Conservation (phyloP, 306 rosid species). For the Fragaria vesca region DNA sequence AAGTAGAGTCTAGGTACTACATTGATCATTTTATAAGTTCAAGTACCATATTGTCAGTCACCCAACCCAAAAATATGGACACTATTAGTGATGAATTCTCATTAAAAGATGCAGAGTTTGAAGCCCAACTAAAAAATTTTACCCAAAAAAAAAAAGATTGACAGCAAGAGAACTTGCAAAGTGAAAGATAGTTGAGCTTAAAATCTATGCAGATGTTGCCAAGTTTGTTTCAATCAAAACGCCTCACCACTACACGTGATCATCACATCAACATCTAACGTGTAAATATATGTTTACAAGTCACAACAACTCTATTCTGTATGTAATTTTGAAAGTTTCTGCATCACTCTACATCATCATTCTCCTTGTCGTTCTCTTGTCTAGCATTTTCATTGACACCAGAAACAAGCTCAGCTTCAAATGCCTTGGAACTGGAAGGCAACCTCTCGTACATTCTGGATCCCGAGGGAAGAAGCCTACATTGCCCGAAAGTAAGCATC, state of each 20-base stretch:
- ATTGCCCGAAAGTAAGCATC: slow-evolving; percentile 43
- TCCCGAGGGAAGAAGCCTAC: slow-evolving; percentile 55
- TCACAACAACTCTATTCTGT: background rate
- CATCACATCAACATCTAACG: slow-evolving; percentile 21
- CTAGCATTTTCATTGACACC: slow-evolving; percentile 37
- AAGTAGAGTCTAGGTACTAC: no score
- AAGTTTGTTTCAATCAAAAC: background rate
- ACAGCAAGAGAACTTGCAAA: no score
- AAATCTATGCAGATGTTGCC: background rate
- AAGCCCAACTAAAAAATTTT: no score
- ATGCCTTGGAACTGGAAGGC: slow-evolving; percentile 57
- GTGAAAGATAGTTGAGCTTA: background rate
- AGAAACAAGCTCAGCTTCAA: slow-evolving; percentile 76
- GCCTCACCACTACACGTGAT: background rate
- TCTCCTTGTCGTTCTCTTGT: slow-evolving; percentile 49
- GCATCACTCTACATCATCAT: slow-evolving; percentile 41
- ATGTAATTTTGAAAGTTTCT: slow-evolving; percentile 24
- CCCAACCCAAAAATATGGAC: no score
- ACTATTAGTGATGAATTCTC: no score
- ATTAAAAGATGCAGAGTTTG: no score
- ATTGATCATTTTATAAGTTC: no score
- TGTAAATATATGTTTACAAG: slow-evolving; percentile 23
- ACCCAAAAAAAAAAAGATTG: no score
- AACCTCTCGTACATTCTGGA: slow-evolving; percentile 70
- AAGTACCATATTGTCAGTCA: no score